Evolutionary conservation across 345 rosid genomes (phyloP), one percentile per base, ranked within the genome.

Genomic region (Ceriops decandra): DNA sequence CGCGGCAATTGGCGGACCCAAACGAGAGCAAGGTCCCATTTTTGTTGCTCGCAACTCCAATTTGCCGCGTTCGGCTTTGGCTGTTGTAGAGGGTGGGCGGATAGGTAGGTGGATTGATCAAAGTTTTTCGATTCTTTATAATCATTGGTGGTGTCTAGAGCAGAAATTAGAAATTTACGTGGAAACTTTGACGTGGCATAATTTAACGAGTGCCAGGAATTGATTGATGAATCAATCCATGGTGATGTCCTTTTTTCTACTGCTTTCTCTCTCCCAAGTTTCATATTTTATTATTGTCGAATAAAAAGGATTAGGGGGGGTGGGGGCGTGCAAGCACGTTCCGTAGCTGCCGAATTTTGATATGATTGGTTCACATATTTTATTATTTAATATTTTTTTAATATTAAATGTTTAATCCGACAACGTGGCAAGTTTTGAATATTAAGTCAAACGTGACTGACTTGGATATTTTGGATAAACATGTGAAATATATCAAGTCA

Each of bases 171-270:
- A 33, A 33, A 7, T 13, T 42, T 13, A 42, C 49, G 3, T 13
- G 49, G 70, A 77, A 80, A 79, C 76, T 81, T 79, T 81, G 84
- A 52, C 63, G 47, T 22, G 52, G 63, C 70, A 27, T 9, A 10
- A 38, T 1, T 8, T 15, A 13, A 19, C 35, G 52, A 60, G 53
- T 1, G 62, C 66, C 66, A 24, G 17, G 53, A 52, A 49, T 24
- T 66, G 30, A 42, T 51, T 66, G 30, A 42, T 51, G 30, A 36
- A 53, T 60, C 35, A 51, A 30, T 35, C 11, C 31, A 21, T 61
- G 62, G 57, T 56, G 22, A 2, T 31, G 52, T 20, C 2, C 13
- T 2, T 6, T 38, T n/a, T 46, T 36, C 28, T 15, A 22, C 49
- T 24, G 57, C 19, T 7, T 28, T 31, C n/a, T 27, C 47, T 24